Percentiles rank a stretch among this genome's conserved stretches.
Evolutionary conservation across 2,329 filamentous ascomycete genomes (phyloP).

Genomic region (Zalaria sp.): DNA sequence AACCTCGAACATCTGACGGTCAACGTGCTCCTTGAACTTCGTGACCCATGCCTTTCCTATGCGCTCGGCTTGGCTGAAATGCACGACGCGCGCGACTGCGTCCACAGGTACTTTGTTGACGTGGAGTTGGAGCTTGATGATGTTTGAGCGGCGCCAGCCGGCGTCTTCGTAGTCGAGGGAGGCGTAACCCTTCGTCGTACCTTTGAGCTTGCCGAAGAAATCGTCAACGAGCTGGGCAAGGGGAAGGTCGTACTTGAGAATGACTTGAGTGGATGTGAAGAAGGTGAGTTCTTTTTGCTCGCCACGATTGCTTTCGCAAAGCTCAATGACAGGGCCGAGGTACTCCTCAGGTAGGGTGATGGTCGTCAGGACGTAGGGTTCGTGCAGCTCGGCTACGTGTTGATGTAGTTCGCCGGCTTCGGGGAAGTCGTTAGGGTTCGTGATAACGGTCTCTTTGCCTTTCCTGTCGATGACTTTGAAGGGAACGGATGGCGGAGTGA

Average conservation of each 20-base stretch:
- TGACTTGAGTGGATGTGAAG: constrained; percentile 84
- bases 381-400: constrained; percentile 48
- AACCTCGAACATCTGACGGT: constrained; percentile 93
- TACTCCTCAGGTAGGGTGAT: constrained; percentile 91
- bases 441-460: constrained; percentile 64
- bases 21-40: constrained; percentile 94
- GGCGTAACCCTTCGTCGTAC: constrained; percentile 85
- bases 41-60: constrained; percentile 79
- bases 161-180: constrained; percentile 95
- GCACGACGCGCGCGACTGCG: constrained; percentile 82
- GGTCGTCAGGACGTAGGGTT: constrained; percentile 67
- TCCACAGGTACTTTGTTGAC: constrained; percentile 92
- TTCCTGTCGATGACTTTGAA: constrained; percentile 71
- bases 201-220: constrained; percentile 93
- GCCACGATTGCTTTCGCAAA: constrained; percentile 82
- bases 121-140: constrained; percentile 81
- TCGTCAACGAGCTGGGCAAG: constrained; percentile 87
- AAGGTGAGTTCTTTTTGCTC: constrained; percentile 79
- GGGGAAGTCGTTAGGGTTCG: constrained; percentile 80
- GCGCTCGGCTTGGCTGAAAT: constrained; percentile 65
- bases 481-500: constrained; percentile 89
- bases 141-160: constrained; percentile 64
- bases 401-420: constrained; percentile 47
- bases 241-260: constrained; percentile 82
- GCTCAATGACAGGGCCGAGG: constrained; percentile 82